Evolutionary conservation across 1,139 yeast genomes (phyloP), one percentile per base, ranked within the genome.

Genomic region (Debaryomyces sp.): DNA sequence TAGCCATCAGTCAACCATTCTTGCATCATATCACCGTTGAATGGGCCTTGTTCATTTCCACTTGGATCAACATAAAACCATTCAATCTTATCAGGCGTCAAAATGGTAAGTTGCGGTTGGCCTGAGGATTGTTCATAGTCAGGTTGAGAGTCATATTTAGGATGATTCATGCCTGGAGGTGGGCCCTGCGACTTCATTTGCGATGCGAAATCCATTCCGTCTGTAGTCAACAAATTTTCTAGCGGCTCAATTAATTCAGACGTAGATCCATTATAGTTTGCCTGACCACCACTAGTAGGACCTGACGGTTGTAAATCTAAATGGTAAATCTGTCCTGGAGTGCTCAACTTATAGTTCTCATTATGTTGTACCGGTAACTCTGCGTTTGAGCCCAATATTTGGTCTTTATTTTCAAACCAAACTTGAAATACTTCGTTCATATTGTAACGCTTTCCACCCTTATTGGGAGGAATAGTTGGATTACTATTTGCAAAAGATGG

Each of bases 1-100:
- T 87, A 88, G 2, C 85, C 84, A 29, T 79, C 81, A 5, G 77
- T 63, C 52, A 79, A 80, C 96, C 96, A 89, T 46, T 75, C 82
- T 55, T 89, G 95, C 96, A 89, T 89, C 71, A 80, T 68, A 24
- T 72, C 68, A 1, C 95, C 91, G 46, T 76, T 75, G 63, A 89
- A 89, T 2, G 96, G 96, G 22, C 96, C 96, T 61, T 88, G 96
- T 53, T 83, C 85, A 47, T 70, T 77, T 2, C 89, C 89, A 41
- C 78, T 67, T 0, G 89, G 84, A 62, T 89, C 96, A 49, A 84
- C 70, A 61, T 89, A 89, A 51, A 68, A 73, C 96, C 96, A 89
- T 49, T 77, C 72, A 56, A 85, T 75, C 46, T 73, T 67, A 21
- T 71, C 78, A 10, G 76, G 63, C 1, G 64, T 46, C 29, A 67